phyloP scores from a whole-genome alignment of 352 stramenopile genomes.

The Phytophthora lateralis region DNA sequence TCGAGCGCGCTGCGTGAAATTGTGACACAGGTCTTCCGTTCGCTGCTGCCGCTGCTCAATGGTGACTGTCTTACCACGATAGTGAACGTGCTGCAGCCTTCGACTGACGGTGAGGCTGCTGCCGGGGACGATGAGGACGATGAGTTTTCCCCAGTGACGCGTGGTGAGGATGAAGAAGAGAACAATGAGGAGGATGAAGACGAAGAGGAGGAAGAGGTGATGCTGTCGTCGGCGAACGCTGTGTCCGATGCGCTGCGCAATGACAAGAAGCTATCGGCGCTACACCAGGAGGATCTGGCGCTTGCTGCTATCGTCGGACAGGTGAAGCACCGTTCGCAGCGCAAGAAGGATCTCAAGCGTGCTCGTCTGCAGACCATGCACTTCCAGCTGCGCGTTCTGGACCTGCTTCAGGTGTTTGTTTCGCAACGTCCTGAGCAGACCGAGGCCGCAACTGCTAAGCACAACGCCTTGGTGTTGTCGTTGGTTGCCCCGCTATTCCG shows the following conservation, averaged over 20 bases:
- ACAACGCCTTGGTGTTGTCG: conserved; percentile 44
- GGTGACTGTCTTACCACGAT: conserved; percentile 70
- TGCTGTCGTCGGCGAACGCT: conserved; percentile 59
- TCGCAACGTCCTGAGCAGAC: conserved; percentile 32
- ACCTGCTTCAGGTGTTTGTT: conserved; percentile 79
- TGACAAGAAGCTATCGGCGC: conserved; percentile 64
- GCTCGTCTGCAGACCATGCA: conserved; percentile 73
- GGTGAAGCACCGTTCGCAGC: conserved; percentile 71
- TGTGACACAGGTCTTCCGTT: conserved; percentile 81
- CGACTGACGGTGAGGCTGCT: conserved; percentile 36
- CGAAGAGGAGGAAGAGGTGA: conserved; percentile 58
- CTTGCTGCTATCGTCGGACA: conserved; percentile 82
- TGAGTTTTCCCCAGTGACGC: conserved; percentile 46
- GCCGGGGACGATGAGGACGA: conserved; percentile 46
- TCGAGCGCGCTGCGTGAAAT: conserved; percentile 87
- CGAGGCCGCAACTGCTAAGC: conserved; percentile 20
- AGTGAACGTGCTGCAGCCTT: conserved; percentile 64
- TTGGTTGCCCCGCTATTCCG: conserved; percentile 73
- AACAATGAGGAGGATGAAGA: conserved; percentile 43
- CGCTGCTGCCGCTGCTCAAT: conserved; percentile 70
- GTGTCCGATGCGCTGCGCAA: conserved; percentile 71
- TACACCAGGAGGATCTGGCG: conserved; percentile 81
- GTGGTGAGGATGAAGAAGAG: conserved; percentile 41
- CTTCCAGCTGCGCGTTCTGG: conserved; percentile 86
- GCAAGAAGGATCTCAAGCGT: conserved; percentile 80